phyloP scores from a whole-genome alignment of 1,284 basidiomycete species.

The Ceratobasidium sp. region DNA sequence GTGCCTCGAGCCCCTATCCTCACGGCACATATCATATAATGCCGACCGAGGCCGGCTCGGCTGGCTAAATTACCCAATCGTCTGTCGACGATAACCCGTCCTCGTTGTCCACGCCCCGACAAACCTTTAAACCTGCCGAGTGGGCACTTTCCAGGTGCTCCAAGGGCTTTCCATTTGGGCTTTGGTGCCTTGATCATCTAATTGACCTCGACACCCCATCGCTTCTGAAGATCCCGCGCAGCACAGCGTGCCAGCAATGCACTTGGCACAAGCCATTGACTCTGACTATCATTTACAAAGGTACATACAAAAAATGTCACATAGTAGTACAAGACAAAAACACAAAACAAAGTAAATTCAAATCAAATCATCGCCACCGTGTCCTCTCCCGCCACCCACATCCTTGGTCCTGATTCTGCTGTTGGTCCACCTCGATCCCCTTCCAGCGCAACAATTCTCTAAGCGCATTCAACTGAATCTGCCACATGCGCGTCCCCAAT shows the following conservation, averaged over 20 bases:
- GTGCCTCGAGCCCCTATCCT: background rate
- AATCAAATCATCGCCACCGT: too few relatives aligned
- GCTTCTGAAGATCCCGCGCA: background rate
- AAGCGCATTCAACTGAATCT: slow-evolving; percentile 9
- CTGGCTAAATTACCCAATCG: background rate
- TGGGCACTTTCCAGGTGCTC: too few relatives aligned
- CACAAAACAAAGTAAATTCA: background rate
- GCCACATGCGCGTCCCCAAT: slow-evolving; percentile 10
- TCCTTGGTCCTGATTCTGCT: too few relatives aligned
- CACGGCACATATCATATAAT: background rate
- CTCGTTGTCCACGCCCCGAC: too few relatives aligned
- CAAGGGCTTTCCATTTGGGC: background rate
- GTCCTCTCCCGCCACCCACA: too few relatives aligned
- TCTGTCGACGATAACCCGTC: background rate
- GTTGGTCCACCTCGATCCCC: background rate
- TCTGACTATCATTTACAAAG: background rate
- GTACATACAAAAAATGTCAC: background rate
- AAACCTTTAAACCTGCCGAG: too few relatives aligned
- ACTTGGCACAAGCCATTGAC: background rate
- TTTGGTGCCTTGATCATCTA: slow-evolving; percentile 3
- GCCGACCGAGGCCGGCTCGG: background rate
- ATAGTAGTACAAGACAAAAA: background rate
- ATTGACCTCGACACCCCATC: background rate
- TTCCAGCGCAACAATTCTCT: background rate
- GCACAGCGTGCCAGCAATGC: background rate